Evolutionary conservation across 1,284 basidiomycete species (phyloP), one percentile per base, ranked within the genome.

Genomic region (Naganishia sp.): DNA sequence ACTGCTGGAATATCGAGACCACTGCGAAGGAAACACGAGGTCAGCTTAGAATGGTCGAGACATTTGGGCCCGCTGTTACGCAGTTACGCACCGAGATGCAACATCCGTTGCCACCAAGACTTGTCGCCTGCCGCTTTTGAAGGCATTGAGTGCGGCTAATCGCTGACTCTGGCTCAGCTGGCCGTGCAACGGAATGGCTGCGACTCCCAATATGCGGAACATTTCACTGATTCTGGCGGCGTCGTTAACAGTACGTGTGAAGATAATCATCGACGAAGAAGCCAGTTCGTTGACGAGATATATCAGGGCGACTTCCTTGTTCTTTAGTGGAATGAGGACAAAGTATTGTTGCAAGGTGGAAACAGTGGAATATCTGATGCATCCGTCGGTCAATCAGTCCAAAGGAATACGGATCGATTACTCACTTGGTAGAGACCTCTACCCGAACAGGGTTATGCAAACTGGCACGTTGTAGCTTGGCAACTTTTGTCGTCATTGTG

Each of bases 401-500:
- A 23, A 17, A 9, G 21, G 39, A n/a, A n/a, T 31, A 53, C 2
- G 21, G 5, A 21, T 1, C 17, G 28, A 18, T 31, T 10, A 79
- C 88, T 72, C 75, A 93, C 90, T 97, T 98, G 73, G 90, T 86
- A 45, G 88, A 92, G 1, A 96, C 93, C 80, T 99, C 94, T 7
- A 99, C 88, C 70, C 92, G 86, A n/a, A 97, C 87, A 7, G 96
- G 96, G 76, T 96, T 96, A 62, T 87, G 86, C 73, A 99, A 83
- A 83, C 90, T 93, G n/a, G 96, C 95, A 64, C 96, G 83, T 78
- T 99, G 95, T 9, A 99, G 83, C 79, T 99, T 98, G 28, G 92
- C 94, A 11, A 99, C 94, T 80, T 98, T 99, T 25, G 93, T 96
- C 2, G 95, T 97, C 94, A 99, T 99, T n/a, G 96, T 99, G 0